These are phyloP conservation scores for Pseudogymnoascus destructans DNA, from an alignment of 2,329 filamentous ascomycete species.

Conservation along the genomic window DNA sequence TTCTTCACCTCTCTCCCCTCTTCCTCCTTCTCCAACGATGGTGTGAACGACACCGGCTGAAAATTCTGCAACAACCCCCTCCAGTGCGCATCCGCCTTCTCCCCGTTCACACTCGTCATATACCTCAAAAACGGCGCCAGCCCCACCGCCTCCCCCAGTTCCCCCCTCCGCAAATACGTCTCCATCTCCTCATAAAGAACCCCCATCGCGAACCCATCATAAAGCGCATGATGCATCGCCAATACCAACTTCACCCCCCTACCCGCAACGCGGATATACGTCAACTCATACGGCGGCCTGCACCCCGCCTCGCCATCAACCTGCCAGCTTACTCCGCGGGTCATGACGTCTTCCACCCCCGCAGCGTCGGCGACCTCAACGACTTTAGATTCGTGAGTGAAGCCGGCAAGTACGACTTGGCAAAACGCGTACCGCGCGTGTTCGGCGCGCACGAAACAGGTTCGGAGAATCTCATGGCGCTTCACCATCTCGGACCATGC, in stretches of 20 bases:
- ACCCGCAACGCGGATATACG: not conserved
- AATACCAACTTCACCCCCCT: conserved; percentile 16
- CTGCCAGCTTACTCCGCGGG: not conserved
- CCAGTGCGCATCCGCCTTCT: conserved; percentile 28
- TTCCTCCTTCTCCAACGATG: not conserved
- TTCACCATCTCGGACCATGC: conserved; percentile 50
- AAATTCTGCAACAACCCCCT: conserved; percentile 15
- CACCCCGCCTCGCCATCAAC: not conserved
- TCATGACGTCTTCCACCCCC: not conserved
- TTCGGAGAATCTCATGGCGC: conserved; percentile 66
- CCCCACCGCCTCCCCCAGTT: conserved; percentile 36
- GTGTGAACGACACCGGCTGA: not conserved
- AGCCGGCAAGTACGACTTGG: conserved; percentile 52
- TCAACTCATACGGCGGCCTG: conserved; percentile 19
- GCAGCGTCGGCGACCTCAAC: not conserved
- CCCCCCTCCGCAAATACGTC: conserved; percentile 34
- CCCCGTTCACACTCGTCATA: conserved; percentile 31
- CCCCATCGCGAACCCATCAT: conserved; percentile 69
- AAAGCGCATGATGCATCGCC: conserved; percentile 64
- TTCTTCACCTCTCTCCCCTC: not conserved
- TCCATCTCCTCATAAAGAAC: conserved; percentile 60
- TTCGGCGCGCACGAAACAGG: conserved; percentile 57
- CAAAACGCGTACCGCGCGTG: conserved; percentile 49
- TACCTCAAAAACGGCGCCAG: conserved; percentile 53
- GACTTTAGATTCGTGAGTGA: conserved; percentile 15